Conservation (phyloP, 2,329 filamentous ascomycete genomes). For the Falciphora oryzae region DNA sequence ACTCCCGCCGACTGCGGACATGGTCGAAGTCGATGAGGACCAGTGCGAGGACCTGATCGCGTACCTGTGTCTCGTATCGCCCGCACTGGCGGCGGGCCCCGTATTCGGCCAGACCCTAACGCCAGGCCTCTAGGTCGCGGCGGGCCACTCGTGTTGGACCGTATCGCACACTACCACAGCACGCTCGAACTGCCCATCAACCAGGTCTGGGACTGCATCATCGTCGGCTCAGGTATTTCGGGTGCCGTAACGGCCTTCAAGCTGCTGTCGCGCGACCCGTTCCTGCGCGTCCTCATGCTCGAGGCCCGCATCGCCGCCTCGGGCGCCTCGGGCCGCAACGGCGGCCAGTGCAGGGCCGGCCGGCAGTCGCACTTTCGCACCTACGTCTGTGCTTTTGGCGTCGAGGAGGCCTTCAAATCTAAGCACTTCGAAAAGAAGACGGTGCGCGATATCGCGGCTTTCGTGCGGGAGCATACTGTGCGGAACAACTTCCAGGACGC, state of each 20-base stretch:
- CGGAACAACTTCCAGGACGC: constrained; percentile 34
- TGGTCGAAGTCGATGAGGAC: constrained; percentile 67
- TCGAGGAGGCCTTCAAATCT: constrained; percentile 5
- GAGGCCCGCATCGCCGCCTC: constrained; percentile 22
- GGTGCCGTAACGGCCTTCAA: constrained; percentile 26
- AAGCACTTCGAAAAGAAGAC: constrained; percentile 7
- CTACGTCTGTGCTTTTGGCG: constrained; percentile 5
- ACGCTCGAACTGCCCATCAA: constrained; percentile 9
- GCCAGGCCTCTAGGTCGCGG: constrained; percentile 70
- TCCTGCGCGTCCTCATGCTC: constrained; percentile 18
- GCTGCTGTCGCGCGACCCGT: constrained; percentile 19
- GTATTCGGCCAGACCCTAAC: constrained; percentile 70
- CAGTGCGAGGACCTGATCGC: constrained; percentile 82
- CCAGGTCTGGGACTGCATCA: constrained; percentile 22
- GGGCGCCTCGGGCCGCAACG: constrained; percentile 26
- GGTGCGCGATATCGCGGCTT: constrained; percentile 33
- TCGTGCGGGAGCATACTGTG: constrained; percentile 57
- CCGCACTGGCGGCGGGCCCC: constrained; percentile 60
- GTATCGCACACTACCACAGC: constrained; percentile 15
- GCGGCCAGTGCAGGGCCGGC: constrained; percentile 18
- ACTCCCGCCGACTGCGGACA: constrained; percentile 68
- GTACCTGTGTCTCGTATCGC: constrained; percentile 62
- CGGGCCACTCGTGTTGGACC: constrained; percentile 69
- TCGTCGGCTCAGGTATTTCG: constrained; percentile 32
- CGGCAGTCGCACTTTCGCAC: constrained; percentile 2